Evolutionary conservation across 2,329 filamentous ascomycete genomes (phyloP).

Genomic region (Fusarium sp.): DNA sequence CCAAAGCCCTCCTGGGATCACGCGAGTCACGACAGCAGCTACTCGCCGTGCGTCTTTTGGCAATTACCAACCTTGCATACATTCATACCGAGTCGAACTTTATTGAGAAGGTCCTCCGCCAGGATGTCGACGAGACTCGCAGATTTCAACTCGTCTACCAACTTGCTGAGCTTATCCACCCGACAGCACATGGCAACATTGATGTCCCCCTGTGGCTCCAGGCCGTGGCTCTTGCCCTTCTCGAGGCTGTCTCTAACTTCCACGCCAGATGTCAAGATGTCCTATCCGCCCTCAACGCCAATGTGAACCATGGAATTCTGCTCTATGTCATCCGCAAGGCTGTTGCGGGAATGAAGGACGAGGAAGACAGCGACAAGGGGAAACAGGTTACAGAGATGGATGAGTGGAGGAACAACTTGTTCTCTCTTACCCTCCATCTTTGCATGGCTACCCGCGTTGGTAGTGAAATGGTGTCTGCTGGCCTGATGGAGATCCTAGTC

Average conservation of each 20-base stretch:
- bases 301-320: slow-evolving; percentile 94
- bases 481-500: slow-evolving; percentile 88
- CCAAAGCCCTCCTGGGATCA: slow-evolving; percentile 80
- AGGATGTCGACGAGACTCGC: slow-evolving; percentile 89
- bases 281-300: slow-evolving; percentile 89
- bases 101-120: slow-evolving; percentile 83
- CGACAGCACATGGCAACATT: slow-evolving; percentile 74
- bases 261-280: slow-evolving; percentile 83
- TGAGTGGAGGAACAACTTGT: slow-evolving; percentile 90
- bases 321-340: slow-evolving; percentile 94
- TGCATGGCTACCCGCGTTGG: slow-evolving; percentile 80
- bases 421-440: slow-evolving; percentile 86
- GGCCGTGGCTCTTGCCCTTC: slow-evolving; percentile 80
- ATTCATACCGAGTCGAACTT: slow-evolving; percentile 87
- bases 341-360: slow-evolving; percentile 79
- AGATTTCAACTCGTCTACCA: slow-evolving; percentile 92
- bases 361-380: slow-evolving; percentile 63
- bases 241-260: slow-evolving; percentile 88
- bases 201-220: slow-evolving; percentile 81
- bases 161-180: slow-evolving; percentile 89
- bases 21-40: slow-evolving; percentile 76
- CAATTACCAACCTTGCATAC: slow-evolving; percentile 91
- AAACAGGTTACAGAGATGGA: slow-evolving; percentile 75
- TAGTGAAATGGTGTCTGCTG: slow-evolving; percentile 86
- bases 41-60: slow-evolving; percentile 83